Percentiles rank a stretch among this genome's conserved stretches.
Evolutionary conservation across 2,329 filamentous ascomycete species (phyloP).

Genomic region (Aspergillus uvarum): DNA sequence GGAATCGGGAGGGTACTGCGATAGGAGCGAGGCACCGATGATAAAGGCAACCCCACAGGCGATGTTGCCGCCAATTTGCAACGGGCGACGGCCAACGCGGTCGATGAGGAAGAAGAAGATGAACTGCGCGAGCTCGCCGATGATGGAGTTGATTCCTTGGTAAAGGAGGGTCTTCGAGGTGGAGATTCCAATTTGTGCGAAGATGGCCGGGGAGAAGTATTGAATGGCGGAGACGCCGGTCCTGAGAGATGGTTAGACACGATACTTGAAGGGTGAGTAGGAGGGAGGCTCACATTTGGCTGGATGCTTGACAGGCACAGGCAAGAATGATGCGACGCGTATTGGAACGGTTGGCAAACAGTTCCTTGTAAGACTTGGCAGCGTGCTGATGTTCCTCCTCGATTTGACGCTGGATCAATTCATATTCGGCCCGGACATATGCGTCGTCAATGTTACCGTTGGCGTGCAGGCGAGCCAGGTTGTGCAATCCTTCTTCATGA

Average conservation of each 20-base stretch:
- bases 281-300: conserved; percentile 1
- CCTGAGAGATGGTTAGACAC: not conserved
- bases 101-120: conserved; percentile 14
- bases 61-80: conserved; percentile 10
- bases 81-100: conserved; percentile 6
- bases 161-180: conserved; percentile 7
- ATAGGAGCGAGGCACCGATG: conserved; percentile 4
- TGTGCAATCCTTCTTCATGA: conserved; percentile 7
- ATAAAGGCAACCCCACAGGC: conserved; percentile 8
- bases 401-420: conserved; percentile 9
- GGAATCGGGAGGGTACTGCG: conserved; percentile 3
- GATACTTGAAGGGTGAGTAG: not conserved
- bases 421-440: conserved; percentile 8
- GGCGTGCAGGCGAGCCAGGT: conserved; percentile 3
- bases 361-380: conserved; percentile 10
- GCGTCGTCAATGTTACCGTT: conserved; percentile 7
- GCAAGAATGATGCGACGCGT: conserved; percentile 10
- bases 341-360: conserved; percentile 7
- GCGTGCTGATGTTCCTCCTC: conserved; percentile 9
- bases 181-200: conserved; percentile 10
- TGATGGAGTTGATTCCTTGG: conserved; percentile 10
- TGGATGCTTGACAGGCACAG: conserved; percentile 9
- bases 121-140: conserved; percentile 12
- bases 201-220: conserved; percentile 11
- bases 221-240: conserved; percentile 11